These are phyloP conservation scores for Quillaja saponaria DNA, from an alignment of 306 rosid species.

Conservation along the genomic window DNA sequence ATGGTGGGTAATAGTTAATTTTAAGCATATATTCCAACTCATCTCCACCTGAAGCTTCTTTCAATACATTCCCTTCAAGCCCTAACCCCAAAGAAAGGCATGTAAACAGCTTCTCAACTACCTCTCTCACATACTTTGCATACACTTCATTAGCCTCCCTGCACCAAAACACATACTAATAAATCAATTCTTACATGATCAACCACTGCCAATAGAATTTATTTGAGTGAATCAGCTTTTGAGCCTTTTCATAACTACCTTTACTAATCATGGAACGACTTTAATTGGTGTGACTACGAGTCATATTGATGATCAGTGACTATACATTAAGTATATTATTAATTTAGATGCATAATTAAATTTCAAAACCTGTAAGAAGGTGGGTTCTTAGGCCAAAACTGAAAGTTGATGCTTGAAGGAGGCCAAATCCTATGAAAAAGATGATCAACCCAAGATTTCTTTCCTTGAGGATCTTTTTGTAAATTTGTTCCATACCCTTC, in stretches of 20 bases:
- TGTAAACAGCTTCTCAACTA: slow-evolving; percentile 34
- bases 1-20: slow-evolving; percentile 51
- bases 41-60: slow-evolving; percentile 44
- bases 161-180: background rate
- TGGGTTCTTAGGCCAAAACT: slow-evolving; percentile 44
- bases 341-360: too few relatives aligned
- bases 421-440: slow-evolving; percentile 47
- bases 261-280: too few relatives aligned
- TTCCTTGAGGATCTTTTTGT: slow-evolving; percentile 34
- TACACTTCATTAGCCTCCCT: slow-evolving; percentile 47
- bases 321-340: too few relatives aligned
- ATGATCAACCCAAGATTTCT: slow-evolving; percentile 46
- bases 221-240: too few relatives aligned
- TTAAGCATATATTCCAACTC: slow-evolving; percentile 31
- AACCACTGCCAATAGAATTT: too few relatives aligned
- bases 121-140: slow-evolving; percentile 25
- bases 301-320: too few relatives aligned
- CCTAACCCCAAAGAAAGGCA: slow-evolving; percentile 41
- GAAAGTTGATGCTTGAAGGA: slow-evolving; percentile 36
- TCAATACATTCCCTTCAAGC: slow-evolving; percentile 31
- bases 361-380: slow-evolving; percentile 40
- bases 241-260: too few relatives aligned
- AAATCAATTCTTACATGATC: too few relatives aligned
- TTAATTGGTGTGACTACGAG: too few relatives aligned
- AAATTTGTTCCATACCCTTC: slow-evolving; percentile 46